phyloP scores from a whole-genome alignment of 2,329 filamentous ascomycete genomes.

The Pseudogymnoascus sp. region DNA sequence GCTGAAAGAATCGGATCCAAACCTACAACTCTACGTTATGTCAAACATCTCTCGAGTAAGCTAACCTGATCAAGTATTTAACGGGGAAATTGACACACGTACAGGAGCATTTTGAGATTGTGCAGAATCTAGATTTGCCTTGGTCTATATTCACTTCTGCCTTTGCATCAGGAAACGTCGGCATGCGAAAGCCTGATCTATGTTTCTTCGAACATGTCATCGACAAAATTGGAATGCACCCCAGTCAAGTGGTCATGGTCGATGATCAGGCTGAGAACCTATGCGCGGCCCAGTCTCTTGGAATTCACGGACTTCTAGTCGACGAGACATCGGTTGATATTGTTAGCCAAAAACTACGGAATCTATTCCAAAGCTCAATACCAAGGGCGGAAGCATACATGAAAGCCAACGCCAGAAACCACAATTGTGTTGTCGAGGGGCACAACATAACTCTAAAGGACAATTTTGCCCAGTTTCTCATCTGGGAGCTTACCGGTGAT shows the following conservation, averaged over 20 bases:
- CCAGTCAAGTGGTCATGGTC: slow-evolving; percentile 16
- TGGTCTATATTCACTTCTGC: slow-evolving; percentile 12
- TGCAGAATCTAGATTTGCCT: slow-evolving; percentile 4
- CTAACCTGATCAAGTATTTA: background rate
- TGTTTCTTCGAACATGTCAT: slow-evolving; percentile 20
- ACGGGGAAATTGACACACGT: background rate
- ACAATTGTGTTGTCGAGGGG: slow-evolving; percentile 23
- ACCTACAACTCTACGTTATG: slow-evolving; percentile 19
- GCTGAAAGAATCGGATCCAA: slow-evolving; percentile 8
- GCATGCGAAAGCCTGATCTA: slow-evolving; percentile 22
- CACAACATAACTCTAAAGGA: slow-evolving; percentile 23
- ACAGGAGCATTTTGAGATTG: slow-evolving; percentile 17
- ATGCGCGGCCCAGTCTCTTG: slow-evolving; percentile 18
- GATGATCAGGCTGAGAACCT: slow-evolving; percentile 20
- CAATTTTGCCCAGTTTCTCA: slow-evolving; percentile 31
- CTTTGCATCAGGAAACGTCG: slow-evolving; percentile 14
- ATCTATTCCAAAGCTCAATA: slow-evolving; percentile 12
- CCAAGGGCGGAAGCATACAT: slow-evolving; percentile 12
- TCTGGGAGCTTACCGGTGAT: slow-evolving; percentile 29
- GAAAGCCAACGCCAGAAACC: slow-evolving; percentile 12
- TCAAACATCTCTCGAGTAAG: slow-evolving; percentile 20
- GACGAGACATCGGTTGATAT: background rate
- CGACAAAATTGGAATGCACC: slow-evolving; percentile 9
- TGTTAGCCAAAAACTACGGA: slow-evolving; percentile 5
- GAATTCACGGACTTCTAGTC: slow-evolving; percentile 11